Evolutionary conservation across 345 rosid genomes (phyloP), one percentile per base, ranked within the genome.

Genomic region (Gossypium rotundifolium): DNA sequence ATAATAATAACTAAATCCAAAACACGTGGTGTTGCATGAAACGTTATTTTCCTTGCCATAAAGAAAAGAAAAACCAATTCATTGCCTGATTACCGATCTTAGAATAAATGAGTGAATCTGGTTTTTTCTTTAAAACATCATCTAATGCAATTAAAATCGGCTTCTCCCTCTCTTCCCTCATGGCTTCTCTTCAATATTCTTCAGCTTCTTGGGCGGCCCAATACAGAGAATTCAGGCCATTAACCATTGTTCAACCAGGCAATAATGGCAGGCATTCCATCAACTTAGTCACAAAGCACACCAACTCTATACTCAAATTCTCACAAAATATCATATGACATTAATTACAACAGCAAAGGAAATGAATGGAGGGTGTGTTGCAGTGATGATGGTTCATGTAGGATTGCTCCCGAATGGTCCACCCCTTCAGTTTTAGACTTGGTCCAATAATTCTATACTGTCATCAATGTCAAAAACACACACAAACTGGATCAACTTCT

Each of bases 381-480:
- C 66, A 57, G 75, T 27, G 8, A 46, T 49, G 73, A 59, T 20
- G 65, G 65, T 1, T 53, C 62, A 13, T 18, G 62, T 53, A 65
- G 48, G 72, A 42, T 42, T 17, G 20, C 42, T 42, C 63, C 72
- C 1, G 17, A 7, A 0, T 17, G 54, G 76, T 44, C 57, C 20
- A 27, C 44, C 7, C 51, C 53, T 9, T 45, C 77, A 40, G 63
- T 55, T 8, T 55, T 44, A n/a, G 42, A 52, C 63, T 52, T 75
- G 52, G n/a, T 52, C 49, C 63, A 20, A 20, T 72, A 75, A 8
- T 65, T 75, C 65, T 64, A 55, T 23, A 14, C 38, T 52, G 57
- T 72, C 77, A 65, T 75, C n/a, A 75, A 65, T 22, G 11, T 27
- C 54, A 75, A 65, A 29, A 72, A 75, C 63, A 45, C 38, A 20